Conservation (phyloP, 2,329 filamentous ascomycete species). For the Pestalotiopsis fici region DNA sequence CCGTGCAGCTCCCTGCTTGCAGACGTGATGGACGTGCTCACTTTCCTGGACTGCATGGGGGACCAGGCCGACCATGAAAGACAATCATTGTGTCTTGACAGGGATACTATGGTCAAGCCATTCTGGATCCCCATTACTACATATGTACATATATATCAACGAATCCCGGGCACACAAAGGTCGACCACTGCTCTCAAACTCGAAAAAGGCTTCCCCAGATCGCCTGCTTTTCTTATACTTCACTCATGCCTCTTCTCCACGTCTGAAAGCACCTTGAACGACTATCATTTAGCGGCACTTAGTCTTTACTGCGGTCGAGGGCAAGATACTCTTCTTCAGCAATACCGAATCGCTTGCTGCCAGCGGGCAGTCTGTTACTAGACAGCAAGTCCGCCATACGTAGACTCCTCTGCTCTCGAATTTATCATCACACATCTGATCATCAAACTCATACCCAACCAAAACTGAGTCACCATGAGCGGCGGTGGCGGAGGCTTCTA, state of each 20-base stretch:
- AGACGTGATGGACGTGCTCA: neutral
- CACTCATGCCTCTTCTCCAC: neutral
- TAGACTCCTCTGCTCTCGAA: neutral
- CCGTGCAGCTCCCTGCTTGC: neutral
- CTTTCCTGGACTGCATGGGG: neutral
- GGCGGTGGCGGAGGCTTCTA: constrained; percentile 43
- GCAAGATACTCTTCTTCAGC: neutral
- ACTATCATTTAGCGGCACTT: neutral
- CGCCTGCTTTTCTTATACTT: neutral
- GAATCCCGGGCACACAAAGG: neutral
- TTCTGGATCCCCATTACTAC: neutral
- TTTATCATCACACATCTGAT: neutral
- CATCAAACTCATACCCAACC: neutral
- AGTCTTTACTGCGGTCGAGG: neutral
- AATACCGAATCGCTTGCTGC: neutral
- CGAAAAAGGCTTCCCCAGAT: neutral
- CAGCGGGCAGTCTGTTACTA: constrained; percentile 3
- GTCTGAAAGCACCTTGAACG: neutral
- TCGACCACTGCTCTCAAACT: neutral
- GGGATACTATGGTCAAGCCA: neutral
- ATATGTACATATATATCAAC: neutral
- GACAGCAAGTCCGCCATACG: neutral
- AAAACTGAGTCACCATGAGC: constrained; percentile 28
- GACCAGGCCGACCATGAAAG: neutral
- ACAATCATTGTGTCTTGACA: neutral